Percentiles rank a stretch among this genome's conserved stretches.
These are phyloP conservation scores for Acer campestre DNA, from an alignment of 345 rosid species.

Conservation along the genomic window DNA sequence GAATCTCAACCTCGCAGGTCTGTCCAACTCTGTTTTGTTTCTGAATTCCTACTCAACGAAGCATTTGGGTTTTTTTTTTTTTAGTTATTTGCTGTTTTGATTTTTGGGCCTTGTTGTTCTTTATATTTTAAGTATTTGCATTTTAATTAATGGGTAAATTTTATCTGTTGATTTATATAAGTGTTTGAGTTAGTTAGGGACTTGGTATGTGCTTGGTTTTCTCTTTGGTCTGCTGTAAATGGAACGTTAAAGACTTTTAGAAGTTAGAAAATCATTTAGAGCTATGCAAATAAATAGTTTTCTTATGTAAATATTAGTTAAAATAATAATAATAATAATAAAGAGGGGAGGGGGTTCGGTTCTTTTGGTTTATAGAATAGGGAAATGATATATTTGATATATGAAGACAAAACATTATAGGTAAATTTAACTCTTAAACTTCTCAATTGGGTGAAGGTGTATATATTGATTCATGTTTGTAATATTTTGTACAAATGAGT, in stretches of 20 bases:
- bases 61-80: too few relatives aligned
- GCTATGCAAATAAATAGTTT: neutral
- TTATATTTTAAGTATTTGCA: neutral
- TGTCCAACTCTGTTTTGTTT: neutral
- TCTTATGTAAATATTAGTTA: too few relatives aligned
- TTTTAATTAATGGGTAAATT: neutral
- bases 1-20: constrained; percentile 33
- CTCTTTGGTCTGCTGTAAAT: neutral
- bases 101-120: neutral
- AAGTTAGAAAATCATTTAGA: neutral
- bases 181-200: neutral
- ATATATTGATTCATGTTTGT: neutral
- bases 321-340: too few relatives aligned
- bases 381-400: neutral
- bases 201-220: neutral
- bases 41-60: neutral
- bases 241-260: neutral
- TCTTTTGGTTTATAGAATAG: neutral
- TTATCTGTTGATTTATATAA: neutral
- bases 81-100: neutral
- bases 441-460: too few relatives aligned
- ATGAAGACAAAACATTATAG: neutral
- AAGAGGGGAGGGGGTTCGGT: neutral
- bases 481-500: neutral
- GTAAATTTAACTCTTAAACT: neutral